Percentiles rank a stretch among this genome's conserved stretches.
Conservation (phyloP, 2,329 filamentous ascomycete genomes). For the Botrytis pseudocinerea region DNA sequence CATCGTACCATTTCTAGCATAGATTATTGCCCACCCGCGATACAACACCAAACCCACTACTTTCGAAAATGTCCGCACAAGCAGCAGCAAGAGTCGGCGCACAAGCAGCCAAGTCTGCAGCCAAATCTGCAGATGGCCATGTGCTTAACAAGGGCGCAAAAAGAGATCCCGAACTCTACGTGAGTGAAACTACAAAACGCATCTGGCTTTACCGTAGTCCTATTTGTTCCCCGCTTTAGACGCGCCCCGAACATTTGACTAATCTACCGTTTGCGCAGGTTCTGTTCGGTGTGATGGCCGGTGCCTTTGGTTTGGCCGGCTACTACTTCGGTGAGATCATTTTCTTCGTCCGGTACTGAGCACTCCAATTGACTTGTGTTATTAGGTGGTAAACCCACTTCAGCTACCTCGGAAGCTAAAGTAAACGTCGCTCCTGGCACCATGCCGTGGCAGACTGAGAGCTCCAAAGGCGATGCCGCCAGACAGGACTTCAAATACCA, state of each 20-base stretch:
- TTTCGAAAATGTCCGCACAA: constrained; percentile 38
- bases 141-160: constrained; percentile 62
- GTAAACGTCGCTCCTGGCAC: constrained; percentile 73
- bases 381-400: constrained; percentile 80
- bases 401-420: constrained; percentile 74
- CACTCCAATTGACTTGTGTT: constrained; percentile 32
- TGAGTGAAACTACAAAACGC: constrained; percentile 45
- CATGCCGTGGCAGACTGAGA: constrained; percentile 87
- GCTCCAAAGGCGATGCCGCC: constrained; percentile 61
- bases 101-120: constrained; percentile 41
- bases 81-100: constrained; percentile 40
- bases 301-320: constrained; percentile 82
- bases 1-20: constrained; percentile 28
- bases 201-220: constrained; percentile 31
- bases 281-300: constrained; percentile 86
- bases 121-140: constrained; percentile 48
- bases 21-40: constrained; percentile 12
- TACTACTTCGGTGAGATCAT: constrained; percentile 73
- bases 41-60: constrained; percentile 24
- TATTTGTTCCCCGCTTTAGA: constrained; percentile 5
- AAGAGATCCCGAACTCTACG: constrained; percentile 74
- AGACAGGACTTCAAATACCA: constrained; percentile 61
- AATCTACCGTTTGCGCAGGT: constrained; percentile 57
- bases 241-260: constrained; percentile 20
- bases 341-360: constrained; percentile 15